Conservation (phyloP, 148 eudicot genomes). For the Amaranthus hypochondriacus region DNA sequence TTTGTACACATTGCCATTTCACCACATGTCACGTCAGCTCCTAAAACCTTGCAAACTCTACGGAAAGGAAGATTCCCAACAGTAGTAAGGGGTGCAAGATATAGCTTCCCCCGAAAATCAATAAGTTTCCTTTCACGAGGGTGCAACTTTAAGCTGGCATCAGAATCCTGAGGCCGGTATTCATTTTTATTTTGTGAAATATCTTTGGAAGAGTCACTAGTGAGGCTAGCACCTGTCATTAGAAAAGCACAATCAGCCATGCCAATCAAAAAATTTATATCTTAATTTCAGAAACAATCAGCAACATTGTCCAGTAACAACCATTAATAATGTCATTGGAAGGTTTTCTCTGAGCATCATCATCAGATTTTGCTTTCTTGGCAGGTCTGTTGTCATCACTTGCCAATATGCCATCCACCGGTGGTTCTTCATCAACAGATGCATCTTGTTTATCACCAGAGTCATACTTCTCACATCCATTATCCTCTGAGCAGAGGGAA, state of each 20-base stretch:
- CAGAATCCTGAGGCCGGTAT: conserved; percentile 44
- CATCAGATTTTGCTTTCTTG: conserved; percentile 60
- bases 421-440: conserved; percentile 35
- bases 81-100: conserved; percentile 96
- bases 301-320: conserved; percentile 12
- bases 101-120: conserved; percentile 80
- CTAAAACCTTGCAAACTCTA: conserved; percentile 85
- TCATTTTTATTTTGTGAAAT: conserved; percentile 27
- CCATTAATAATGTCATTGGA: conserved; percentile 38
- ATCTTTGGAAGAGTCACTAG: conserved; percentile 26
- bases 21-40: conserved; percentile 97
- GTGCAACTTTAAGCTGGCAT: conserved; percentile 61
- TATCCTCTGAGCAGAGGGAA: conserved; percentile 28
- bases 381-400: conserved; percentile 55
- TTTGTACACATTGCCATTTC: conserved; percentile 99
- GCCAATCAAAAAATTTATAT: background rate
- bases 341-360: conserved; percentile 33
- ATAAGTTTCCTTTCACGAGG: conserved; percentile 84
- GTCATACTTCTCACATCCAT: conserved; percentile 37
- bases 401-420: conserved; percentile 22
- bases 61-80: conserved; percentile 97
- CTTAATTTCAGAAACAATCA: background rate
- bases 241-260: background rate
- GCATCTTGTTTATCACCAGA: conserved; percentile 19
- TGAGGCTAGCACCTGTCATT: conserved; percentile 30